Conservation (phyloP, 2,329 filamentous ascomycete species). For the Trichoderma sp. region DNA sequence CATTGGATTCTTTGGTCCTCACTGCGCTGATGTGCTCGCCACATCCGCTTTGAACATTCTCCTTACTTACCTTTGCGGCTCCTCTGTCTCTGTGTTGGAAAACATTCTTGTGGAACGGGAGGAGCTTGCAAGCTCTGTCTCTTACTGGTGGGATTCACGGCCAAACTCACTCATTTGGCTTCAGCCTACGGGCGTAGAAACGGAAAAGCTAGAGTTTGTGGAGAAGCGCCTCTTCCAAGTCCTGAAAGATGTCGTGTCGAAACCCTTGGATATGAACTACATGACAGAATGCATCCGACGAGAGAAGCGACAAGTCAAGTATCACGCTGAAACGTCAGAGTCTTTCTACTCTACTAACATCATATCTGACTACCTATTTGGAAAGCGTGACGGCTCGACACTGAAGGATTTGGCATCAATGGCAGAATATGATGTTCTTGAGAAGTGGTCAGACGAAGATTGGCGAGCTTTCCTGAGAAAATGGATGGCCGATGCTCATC, state of each 20-base stretch:
- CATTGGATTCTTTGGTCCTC: slow-evolving; percentile 84
- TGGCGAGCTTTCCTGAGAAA: slow-evolving; percentile 83
- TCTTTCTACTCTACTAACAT: slow-evolving; percentile 82
- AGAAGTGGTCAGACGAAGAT: slow-evolving; percentile 78
- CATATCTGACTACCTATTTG: slow-evolving; percentile 91
- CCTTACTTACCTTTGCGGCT: slow-evolving; percentile 86
- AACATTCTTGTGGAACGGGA: slow-evolving; percentile 93
- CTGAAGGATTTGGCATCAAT: slow-evolving; percentile 63
- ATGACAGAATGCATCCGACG: slow-evolving; percentile 84
- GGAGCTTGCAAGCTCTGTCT: slow-evolving; percentile 84
- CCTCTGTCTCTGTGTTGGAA: slow-evolving; percentile 88
- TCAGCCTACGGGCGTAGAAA: slow-evolving; percentile 82
- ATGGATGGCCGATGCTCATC: slow-evolving; percentile 83
- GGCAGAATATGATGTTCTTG: slow-evolving; percentile 68
- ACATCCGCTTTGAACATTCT: slow-evolving; percentile 78
- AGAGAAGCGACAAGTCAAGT: slow-evolving; percentile 80
- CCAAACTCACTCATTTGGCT: slow-evolving; percentile 86
- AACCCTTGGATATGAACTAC: slow-evolving; percentile 87
- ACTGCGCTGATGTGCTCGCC: slow-evolving; percentile 70
- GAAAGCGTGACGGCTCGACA: slow-evolving; percentile 79
- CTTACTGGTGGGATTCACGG: slow-evolving; percentile 76
- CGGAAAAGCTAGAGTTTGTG: slow-evolving; percentile 79
- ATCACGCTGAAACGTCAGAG: slow-evolving; percentile 78
- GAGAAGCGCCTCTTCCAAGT: slow-evolving; percentile 85
- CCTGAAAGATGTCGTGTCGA: slow-evolving; percentile 76